Evolutionary conservation across 805 yeast genomes (phyloP), one percentile per base, ranked within the genome.

Genomic region (Sugiyamaella qingdaonensis): DNA sequence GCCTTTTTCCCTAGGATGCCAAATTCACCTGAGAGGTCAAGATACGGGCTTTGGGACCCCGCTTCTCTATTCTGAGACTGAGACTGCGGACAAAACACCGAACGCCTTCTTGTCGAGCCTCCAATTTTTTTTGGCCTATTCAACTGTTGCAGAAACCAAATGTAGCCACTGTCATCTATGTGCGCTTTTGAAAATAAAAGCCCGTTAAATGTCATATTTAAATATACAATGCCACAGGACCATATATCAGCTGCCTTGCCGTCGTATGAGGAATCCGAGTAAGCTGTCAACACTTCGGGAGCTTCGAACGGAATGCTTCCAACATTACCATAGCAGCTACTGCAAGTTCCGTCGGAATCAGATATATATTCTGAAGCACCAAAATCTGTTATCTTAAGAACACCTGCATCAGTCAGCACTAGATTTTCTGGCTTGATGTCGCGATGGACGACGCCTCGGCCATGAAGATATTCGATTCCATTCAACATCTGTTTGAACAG

Each of bases 231-330:
- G 48, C 96, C 96, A 73, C 95, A 88, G 0, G 96, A 83, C 97
- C 97, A 89, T 35, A 88, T 81, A 70, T 89, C 96, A 5, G 86
- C 86, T 34, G 86, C 78, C 53, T 96, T 71, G 1, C 95, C 86
- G 69, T 89, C 96, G 68, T 87, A 89, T 10, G 27, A n/a, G 10
- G 31, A 14, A 10, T 49, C 51, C 2, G 55, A 66, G 70, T 1
- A 78, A 7, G 29, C 29, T 24, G 29, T 24, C 74, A 49, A 64
- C 58, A 67, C 94, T 69, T 89, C 97, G 0, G 97, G 96, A 0
- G 96, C 95, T 63, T 90, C 87, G 67, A 89, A 89, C 1, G 96
- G 96, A 7, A 86, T 81, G 0, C 94, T 85, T 8, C 96, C 97
- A 68, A 90, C 85, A 5, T 88, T 76, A 4, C 95, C 95, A 8